Evolutionary conservation across 768 basidiomycete species (phyloP).

Genomic region (Boletellus emodensis): DNA sequence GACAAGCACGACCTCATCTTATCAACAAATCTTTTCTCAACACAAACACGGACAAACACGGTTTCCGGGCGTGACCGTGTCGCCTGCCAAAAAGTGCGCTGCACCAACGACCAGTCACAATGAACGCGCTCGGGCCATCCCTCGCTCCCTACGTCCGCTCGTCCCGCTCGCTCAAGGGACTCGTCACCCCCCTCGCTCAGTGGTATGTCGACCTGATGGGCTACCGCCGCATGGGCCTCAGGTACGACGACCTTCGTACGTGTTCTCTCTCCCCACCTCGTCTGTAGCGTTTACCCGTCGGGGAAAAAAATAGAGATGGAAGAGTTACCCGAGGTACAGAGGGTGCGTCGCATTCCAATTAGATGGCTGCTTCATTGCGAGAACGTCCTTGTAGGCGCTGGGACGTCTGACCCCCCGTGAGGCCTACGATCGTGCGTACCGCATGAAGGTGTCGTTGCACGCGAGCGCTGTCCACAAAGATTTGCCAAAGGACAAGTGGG

Average conservation of each 20-base stretch:
- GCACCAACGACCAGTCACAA: background rate
- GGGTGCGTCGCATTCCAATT: conserved; percentile 43
- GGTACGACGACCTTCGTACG: conserved; percentile 93
- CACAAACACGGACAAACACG: conserved; percentile 45
- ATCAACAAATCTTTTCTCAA: conserved; percentile 13
- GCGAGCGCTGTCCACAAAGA: conserved; percentile 73
- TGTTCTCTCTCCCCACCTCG: conserved; percentile 12
- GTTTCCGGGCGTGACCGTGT: conserved; percentile 23
- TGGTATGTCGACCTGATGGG: conserved; percentile 81
- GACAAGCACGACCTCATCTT: conserved; percentile 29
- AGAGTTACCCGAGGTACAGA: conserved; percentile 73
- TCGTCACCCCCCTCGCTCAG: conserved; percentile 73
- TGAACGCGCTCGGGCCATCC: conserved; percentile 60
- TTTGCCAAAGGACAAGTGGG: conserved; percentile 81
- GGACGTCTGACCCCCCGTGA: conserved; percentile 74
- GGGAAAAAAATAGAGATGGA: conserved; percentile 53
- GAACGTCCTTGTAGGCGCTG: conserved; percentile 58
- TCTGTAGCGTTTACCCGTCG: background rate
- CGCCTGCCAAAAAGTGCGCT: too few species aligned
- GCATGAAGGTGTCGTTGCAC: conserved; percentile 77
- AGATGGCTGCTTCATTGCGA: background rate
- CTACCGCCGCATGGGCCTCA: conserved; percentile 84
- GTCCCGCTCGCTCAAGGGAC: conserved; percentile 60
- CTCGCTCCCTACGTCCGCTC: conserved; percentile 73
- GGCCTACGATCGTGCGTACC: conserved; percentile 86